A percentile compares a stretch with the other conserved stretches of the same genome.
These are phyloP conservation scores for Pholiota conissans DNA, from an alignment of 768 basidiomycete genomes.

Conservation along the genomic window DNA sequence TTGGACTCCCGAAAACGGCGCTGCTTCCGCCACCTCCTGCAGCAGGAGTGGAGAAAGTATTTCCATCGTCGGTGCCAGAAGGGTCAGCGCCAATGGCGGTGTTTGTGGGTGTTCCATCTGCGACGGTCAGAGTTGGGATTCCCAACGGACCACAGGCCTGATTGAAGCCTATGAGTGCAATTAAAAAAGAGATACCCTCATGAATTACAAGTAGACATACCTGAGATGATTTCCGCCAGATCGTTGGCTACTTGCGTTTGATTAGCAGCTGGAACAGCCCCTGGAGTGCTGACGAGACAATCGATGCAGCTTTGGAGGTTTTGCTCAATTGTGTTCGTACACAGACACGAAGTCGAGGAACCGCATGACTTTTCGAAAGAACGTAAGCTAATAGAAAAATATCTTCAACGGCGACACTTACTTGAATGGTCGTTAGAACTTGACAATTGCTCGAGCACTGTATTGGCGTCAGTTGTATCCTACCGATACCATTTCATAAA, in stretches of 20 bases:
- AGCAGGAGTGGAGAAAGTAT: not conserved
- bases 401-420: too few species aligned
- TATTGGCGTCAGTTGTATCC: not conserved
- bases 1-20: too few species aligned
- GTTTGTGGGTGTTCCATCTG: not conserved
- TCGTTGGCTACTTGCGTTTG: not conserved
- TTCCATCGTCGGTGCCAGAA: not conserved
- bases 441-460: not conserved
- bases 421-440: not conserved
- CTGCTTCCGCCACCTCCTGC: not conserved
- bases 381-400: too few species aligned
- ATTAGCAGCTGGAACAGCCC: not conserved
- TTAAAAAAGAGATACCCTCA: too few species aligned
- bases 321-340: not conserved
- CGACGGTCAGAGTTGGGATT: not conserved
- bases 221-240: not conserved
- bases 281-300: not conserved
- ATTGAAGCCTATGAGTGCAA: not conserved
- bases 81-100: not conserved
- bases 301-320: conserved; percentile 5
- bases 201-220: not conserved
- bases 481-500: not conserved
- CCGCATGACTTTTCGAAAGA: not conserved
- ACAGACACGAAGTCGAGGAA: not conserved
- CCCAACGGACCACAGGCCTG: not conserved